Evolutionary conservation across 2,329 filamentous ascomycete genomes (phyloP), one percentile per base, ranked within the genome.

Genomic region (Scytalidium lignicola): DNA sequence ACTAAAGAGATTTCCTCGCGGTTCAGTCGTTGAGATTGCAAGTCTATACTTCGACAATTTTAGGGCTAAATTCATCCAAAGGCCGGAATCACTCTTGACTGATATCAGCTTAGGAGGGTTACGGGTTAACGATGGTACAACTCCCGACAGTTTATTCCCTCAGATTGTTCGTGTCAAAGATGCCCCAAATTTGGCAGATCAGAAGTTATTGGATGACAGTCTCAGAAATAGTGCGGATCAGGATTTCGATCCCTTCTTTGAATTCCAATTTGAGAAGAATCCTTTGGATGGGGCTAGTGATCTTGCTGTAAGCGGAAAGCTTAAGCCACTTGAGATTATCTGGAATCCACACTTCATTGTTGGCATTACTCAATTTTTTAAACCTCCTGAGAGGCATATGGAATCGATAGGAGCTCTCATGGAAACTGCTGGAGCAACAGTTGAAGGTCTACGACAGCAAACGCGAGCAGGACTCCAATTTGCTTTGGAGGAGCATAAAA

Each of bases 151-250:
- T 55, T 73, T 96, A 22, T 99, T 91, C 63, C 89, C 91, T 17
- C 92, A 99, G 65, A 96, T 99, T 60, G 90, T 99, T 50, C 85
- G 86, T 12, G 90, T 99, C 67, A 99, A 99, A 67, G 90, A 95
- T 66, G 87, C 88, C 0, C 83, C 86, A 44, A 68, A 77, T 19
- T 65, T 64, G 2, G 68, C 73, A 3, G 71, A 75, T 0, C 49
- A 53, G 15, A 65, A 62, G 18, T 48, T 60, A 13, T 41, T 65
- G 23, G 59, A 69, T 15, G 66, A 68, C 21, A 65, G 66, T 12
- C 65, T 67, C 2, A 58, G 69, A 17, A 64, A 68, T n/a, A 63
- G 67, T 13, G 65, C 65, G 10, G 67, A 66, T 15, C 64, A 62
- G 2, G 67, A 70, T 9, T 73, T 79, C 23, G 88, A 95, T 55